Base-by-base conservation (phyloP, 2,329 filamentous ascomycete genomes). In the Penicillium psychrosexuale region DNA sequence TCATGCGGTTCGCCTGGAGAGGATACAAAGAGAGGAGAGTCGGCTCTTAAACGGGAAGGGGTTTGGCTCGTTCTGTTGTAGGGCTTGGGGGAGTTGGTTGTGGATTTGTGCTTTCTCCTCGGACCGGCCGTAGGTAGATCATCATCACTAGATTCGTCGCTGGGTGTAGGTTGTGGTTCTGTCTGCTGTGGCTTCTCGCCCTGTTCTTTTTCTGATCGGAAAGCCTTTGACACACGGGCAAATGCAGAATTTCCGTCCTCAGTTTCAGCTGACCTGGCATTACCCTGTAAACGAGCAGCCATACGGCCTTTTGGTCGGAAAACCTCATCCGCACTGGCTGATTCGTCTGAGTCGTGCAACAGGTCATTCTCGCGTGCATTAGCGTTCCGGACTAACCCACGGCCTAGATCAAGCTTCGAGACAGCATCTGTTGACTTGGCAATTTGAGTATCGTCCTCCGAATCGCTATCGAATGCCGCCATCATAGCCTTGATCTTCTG, bases 261-360 rank as follows among this genome's bases (percentile, higher is more conserved):
- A 1, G 31, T 3, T 28, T 33, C 40, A 6, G 47, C 17, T 11
- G 30, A 19, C 12, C 37, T 30, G 3, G 17, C 57, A 30, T 62
- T 56, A 27, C 67, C 80, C 58, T 82, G 80, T 80, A 91, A 84
- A 48, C 84, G 79, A 15, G 86, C 80, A 12, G 86, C 86, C 61
- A 90, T 77, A 49, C 82, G 81, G 24, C 87, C 86, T 51, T 81
- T 80, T 0, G 87, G 87, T 42, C 80, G 71, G 45, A 81, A 74
- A 30, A 73, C 77, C 33, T 80, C 77, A n/a, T 80, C 78, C 19
- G 72, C 77, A 30, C 80, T 76, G 13, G 80, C 78, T n/a, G 67
- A 65, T n/a, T 68, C 36, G n/a, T 34, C 66, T 0, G 62, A 61
- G 27, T 67, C 69, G 17, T 59, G 52, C 8, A 57, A 56, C 5